These are phyloP conservation scores for Leptosphaerulina australis DNA, from an alignment of 2,329 filamentous ascomycete species.

Conservation along the genomic window DNA sequence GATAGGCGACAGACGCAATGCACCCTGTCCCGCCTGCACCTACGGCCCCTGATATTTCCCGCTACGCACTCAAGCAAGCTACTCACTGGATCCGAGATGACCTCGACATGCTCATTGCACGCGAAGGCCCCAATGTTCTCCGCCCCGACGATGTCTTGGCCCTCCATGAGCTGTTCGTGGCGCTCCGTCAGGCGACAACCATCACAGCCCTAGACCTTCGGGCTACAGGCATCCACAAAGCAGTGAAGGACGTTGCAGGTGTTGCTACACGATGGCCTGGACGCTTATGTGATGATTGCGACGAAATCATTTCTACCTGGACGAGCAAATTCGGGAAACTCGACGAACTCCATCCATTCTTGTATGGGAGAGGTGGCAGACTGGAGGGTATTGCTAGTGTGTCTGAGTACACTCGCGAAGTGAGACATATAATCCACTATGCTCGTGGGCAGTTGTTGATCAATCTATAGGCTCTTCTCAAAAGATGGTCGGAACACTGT, in stretches of 20 bases:
- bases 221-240: constrained; percentile 55
- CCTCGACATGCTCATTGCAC: constrained; percentile 54
- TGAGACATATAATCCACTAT: constrained; percentile 20
- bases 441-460: background rate
- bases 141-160: constrained; percentile 52
- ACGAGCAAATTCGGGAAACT: constrained; percentile 48
- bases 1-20: background rate
- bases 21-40: background rate
- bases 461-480: constrained; percentile 38
- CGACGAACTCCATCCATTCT: constrained; percentile 45
- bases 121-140: constrained; percentile 52
- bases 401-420: constrained; percentile 48
- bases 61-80: constrained; percentile 41
- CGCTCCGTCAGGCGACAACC: constrained; percentile 25
- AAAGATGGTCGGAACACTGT: constrained; percentile 40
- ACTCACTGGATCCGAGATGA: constrained; percentile 56
- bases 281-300: constrained; percentile 53
- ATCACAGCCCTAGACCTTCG: constrained; percentile 47
- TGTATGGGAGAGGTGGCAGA: constrained; percentile 53
- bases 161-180: constrained; percentile 52
- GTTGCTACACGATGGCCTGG: constrained; percentile 56
- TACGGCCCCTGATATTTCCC: background rate
- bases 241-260: constrained; percentile 52
- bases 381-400: constrained; percentile 51
- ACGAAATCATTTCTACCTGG: constrained; percentile 51